Base-by-base conservation (phyloP, 2,329 filamentous ascomycete genomes). In the Lasiodiplodia sp. region DNA sequence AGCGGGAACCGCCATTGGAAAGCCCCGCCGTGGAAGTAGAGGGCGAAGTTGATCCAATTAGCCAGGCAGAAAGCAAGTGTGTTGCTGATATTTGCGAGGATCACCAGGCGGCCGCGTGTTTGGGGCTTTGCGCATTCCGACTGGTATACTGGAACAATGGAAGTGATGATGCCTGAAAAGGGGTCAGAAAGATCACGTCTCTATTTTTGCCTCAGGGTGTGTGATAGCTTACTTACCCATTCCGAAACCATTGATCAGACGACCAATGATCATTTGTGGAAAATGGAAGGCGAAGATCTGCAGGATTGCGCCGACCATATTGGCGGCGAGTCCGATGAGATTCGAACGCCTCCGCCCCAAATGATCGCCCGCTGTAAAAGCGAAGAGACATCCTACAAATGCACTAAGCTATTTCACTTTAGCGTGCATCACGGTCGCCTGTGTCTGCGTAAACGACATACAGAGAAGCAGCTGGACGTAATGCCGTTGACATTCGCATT, bases 381-480 rank as follows among this genome's bases (percentile, higher is more conserved):
- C 58, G 5, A 63, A 31, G 70, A 58, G 71, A 71, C 53, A 63
- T 1, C 58, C 58, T 14, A 63, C 25, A 14, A 63, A 44, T 37
- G 28, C 53, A 31, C 53, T 56, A 12, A 56, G 53, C 53, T 56
- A 2, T 63, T 25, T 8, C 57, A 10, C 2, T 40, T 16, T 1
- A 14, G 28, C n/a, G 12, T 47, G 5, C 18, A 5, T 37, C 14
- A 8, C 28, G 56, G 25, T 12, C 38, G 14, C 14, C 23, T 37
- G 16, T 28, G 5, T 21, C 21, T 11, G 10, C 12, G 38, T 18
- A 3, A 10, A 14, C 2, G 70, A 23, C 73, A 70, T 14, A 74
- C 62, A 8, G 72, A 73, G 37, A 74, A 74, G 64, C 71, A 73
- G 49, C 72, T 74, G n/a, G 72, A 69, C 40, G 72, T 73, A 40